Conservation (phyloP, 1,139 yeast species). For the Kodamaea arcana region DNA sequence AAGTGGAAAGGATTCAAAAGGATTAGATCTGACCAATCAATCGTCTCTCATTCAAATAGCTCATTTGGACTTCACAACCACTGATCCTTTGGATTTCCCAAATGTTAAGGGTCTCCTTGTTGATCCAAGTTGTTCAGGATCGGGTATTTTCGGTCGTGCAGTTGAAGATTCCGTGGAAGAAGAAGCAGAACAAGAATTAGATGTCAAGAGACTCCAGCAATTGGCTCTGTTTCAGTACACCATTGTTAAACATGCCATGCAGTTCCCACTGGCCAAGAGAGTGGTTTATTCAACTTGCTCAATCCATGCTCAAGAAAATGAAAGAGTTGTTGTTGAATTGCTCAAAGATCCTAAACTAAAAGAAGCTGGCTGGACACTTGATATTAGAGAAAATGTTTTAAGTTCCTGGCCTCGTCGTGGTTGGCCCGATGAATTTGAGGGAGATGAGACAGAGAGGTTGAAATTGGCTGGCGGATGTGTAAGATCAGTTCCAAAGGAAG, state of each 20-base stretch:
- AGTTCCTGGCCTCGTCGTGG: slow-evolving; percentile 90
- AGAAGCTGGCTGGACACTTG: slow-evolving; percentile 70
- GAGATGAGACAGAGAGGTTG: slow-evolving; percentile 38
- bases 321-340: slow-evolving; percentile 78
- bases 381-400: slow-evolving; percentile 57
- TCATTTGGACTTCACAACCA: slow-evolving; percentile 78
- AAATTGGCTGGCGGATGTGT: slow-evolving; percentile 80
- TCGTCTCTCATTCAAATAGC: slow-evolving; percentile 49
- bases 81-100: slow-evolving; percentile 56
- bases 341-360: slow-evolving; percentile 60
- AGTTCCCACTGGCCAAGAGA: slow-evolving; percentile 68
- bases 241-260: slow-evolving; percentile 83
- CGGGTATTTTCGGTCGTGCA: slow-evolving; percentile 91
- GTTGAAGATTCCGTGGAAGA: slow-evolving; percentile 46
- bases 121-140: slow-evolving; percentile 97
- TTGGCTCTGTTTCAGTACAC: slow-evolving; percentile 82
- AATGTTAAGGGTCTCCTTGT: slow-evolving; percentile 78
- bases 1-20: too few species aligned
- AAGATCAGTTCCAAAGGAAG: slow-evolving; percentile 77
- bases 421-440: slow-evolving; percentile 57
- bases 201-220: slow-evolving; percentile 61
- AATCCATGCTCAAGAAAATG: slow-evolving; percentile 89
- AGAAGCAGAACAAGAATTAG: slow-evolving; percentile 30
- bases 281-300: slow-evolving; percentile 97
- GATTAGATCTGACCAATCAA: too few species aligned